These are phyloP conservation scores for Botrytis deweyae DNA, from an alignment of 2,329 filamentous ascomycete genomes.

Conservation along the genomic window DNA sequence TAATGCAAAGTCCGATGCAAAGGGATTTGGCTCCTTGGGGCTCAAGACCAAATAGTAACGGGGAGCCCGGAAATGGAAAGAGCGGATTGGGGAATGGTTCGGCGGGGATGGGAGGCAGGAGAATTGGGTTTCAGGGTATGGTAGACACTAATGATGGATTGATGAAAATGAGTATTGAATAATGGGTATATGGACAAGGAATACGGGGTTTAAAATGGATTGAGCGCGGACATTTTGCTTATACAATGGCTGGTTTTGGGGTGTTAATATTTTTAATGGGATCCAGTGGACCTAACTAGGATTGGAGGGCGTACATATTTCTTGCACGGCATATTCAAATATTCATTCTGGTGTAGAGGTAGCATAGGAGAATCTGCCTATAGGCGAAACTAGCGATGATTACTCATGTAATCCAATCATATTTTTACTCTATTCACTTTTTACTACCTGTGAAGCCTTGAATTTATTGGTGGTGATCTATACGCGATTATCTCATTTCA, in stretches of 20 bases:
- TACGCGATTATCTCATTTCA: not conserved
- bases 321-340: not conserved
- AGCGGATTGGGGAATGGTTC: constrained; percentile 28
- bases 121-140: constrained; percentile 88
- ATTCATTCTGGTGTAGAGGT: not conserved
- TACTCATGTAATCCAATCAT: not conserved
- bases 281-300: not conserved
- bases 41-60: constrained; percentile 62
- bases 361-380: not conserved
- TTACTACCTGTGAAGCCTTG: not conserved
- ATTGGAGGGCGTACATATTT: not conserved
- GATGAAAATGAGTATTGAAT: constrained; percentile 98
- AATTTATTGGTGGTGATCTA: not conserved
- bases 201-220: not conserved
- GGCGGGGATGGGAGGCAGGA: constrained; percentile 44
- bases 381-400: not conserved
- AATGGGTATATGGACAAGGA: constrained; percentile 1
- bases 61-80: constrained; percentile 45
- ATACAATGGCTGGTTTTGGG: not conserved
- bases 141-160: constrained; percentile 90
- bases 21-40: constrained; percentile 70
- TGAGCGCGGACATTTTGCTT: not conserved
- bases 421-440: not conserved
- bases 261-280: not conserved
- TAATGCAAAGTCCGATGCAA: constrained; percentile 81